phyloP scores from a whole-genome alignment of 495 filamentous ascomycete genomes.

The Penicillium diatomitis region DNA sequence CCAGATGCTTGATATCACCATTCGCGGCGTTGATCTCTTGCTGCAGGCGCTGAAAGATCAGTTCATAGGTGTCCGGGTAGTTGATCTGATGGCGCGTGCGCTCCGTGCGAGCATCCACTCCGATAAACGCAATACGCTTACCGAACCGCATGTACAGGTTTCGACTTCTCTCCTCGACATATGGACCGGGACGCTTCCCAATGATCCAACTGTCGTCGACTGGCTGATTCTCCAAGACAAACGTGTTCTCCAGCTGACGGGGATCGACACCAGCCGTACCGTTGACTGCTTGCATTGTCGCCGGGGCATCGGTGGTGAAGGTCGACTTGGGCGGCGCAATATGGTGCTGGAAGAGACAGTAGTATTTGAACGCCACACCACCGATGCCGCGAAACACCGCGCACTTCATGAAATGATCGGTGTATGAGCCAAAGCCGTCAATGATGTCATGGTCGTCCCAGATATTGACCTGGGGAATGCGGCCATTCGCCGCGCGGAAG shows the following conservation, averaged over 20 bases:
- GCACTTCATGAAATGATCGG: conserved; percentile 88
- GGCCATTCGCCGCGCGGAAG: conserved; percentile 73
- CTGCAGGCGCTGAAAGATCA: conserved; percentile 62
- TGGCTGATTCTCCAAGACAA: conserved; percentile 48
- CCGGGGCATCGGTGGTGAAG: conserved; percentile 62
- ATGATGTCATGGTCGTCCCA: conserved; percentile 95
- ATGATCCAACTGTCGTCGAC: conserved; percentile 74
- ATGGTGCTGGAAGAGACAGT: conserved; percentile 92
- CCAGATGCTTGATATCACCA: conserved; percentile 65
- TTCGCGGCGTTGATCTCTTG: conserved; percentile 53
- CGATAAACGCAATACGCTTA: conserved; percentile 72
- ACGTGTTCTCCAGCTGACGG: conserved; percentile 58
- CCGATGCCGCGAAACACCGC: conserved; percentile 87
- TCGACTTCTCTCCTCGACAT: conserved; percentile 71
- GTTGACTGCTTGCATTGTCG: conserved; percentile 40
- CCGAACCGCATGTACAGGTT: conserved; percentile 81
- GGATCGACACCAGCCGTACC: conserved; percentile 50
- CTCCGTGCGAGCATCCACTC: conserved; percentile 85
- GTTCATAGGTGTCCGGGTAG: conserved; percentile 79
- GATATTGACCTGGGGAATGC: conserved; percentile 87
- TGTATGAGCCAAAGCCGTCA: conserved; percentile 89
- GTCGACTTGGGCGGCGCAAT: conserved; percentile 72
- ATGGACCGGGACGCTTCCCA: conserved; percentile 63
- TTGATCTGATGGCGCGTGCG: conserved; percentile 88
- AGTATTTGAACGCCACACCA: conserved; percentile 79